Evolutionary conservation across 768 basidiomycete species (phyloP).

Genomic region (Russula compacta): DNA sequence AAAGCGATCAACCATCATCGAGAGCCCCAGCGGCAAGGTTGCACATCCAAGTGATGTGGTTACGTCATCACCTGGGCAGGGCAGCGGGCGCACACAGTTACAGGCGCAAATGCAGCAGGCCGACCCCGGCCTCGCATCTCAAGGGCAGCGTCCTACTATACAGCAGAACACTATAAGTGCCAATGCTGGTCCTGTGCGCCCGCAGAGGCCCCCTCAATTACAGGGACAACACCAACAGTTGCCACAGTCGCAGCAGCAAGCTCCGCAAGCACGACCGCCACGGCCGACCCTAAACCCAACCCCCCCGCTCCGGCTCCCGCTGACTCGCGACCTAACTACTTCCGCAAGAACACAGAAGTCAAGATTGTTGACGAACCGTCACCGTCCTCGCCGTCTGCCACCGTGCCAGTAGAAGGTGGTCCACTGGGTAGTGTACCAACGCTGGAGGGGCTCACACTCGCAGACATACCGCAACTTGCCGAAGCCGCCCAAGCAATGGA

Average conservation of each 20-base stretch:
- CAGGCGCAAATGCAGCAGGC: slow-evolving; percentile 30
- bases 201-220: slow-evolving; percentile 21
- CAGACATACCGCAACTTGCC: slow-evolving; percentile 89
- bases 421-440: slow-evolving; percentile 23
- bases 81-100: slow-evolving; percentile 37
- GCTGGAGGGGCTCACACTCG: slow-evolving; percentile 79
- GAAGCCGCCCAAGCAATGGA: slow-evolving; percentile 87
- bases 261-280: slow-evolving; percentile 23
- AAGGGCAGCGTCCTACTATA: slow-evolving; percentile 9
- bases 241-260: slow-evolving; percentile 22
- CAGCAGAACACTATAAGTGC: slow-evolving; percentile 2
- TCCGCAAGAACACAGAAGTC: slow-evolving; percentile 76
- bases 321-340: slow-evolving; percentile 56
- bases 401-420: slow-evolving; percentile 30
- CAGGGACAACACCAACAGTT: slow-evolving; percentile 18
- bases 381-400: slow-evolving; percentile 60
- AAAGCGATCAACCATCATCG: slow-evolving; percentile 90
- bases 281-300: slow-evolving; percentile 34
- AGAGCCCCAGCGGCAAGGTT: slow-evolving; percentile 83
- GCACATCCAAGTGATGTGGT: slow-evolving; percentile 63
- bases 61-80: slow-evolving; percentile 21
- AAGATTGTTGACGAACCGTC: slow-evolving; percentile 80
- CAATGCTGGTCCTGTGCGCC: background rate
- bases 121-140: background rate
- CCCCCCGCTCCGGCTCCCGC: slow-evolving; percentile 33